Base-by-base conservation (phyloP, 768 basidiomycete species). In the Rhizopogon vesiculosus region DNA sequence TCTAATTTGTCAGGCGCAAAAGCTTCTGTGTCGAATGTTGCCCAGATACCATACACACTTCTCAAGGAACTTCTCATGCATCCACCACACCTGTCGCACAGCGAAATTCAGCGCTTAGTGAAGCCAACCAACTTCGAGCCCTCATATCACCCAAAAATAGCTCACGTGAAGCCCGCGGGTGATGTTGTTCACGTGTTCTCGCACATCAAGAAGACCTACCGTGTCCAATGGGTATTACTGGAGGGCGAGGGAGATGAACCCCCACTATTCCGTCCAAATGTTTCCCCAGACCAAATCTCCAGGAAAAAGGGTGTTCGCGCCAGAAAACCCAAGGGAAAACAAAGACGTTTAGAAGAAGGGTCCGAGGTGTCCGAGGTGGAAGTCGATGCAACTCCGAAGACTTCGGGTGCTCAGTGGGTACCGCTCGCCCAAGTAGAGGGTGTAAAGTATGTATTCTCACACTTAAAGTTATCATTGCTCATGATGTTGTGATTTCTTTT, bases 201-300 rank as follows among this genome's bases (percentile, higher is more conserved):
- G 8, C 94, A 98, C 66, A 90, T 95, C 65, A 84, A 76, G 62
- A 93, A 94, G 75, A 93, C 89, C 12, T 95, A 89, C 66, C 79
- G 84, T 55, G 77, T 82, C 16, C 83, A 86, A 60, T 89, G 87
- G 87, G 82, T 87, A 38, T 58, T 87, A 28, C 59, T 91, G 42
- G 77, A 81, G 61, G 86, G 87, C 22, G 84, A 83, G 15, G 64
- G 67, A 18, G 60, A 65, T 12, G 74, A 71, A n/a, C 86, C 85
- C 39, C 74, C 76, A 15, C 51, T 1, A 12, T 10, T 10, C 39
- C 54, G 59, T 45, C 57, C 22, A 49, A 42, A 45, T 45, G 46
- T 42, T 41, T 22, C 43, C 45, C 39, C 29, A 55, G 54, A 59
- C 15, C 46, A 42, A 15, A 19, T 7, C 16, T 29, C 56, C 19